A percentile compares a stretch with the other conserved stretches of the same genome.
phyloP scores from a whole-genome alignment of 2,329 filamentous ascomycete species.

The Fusarium coicis region DNA sequence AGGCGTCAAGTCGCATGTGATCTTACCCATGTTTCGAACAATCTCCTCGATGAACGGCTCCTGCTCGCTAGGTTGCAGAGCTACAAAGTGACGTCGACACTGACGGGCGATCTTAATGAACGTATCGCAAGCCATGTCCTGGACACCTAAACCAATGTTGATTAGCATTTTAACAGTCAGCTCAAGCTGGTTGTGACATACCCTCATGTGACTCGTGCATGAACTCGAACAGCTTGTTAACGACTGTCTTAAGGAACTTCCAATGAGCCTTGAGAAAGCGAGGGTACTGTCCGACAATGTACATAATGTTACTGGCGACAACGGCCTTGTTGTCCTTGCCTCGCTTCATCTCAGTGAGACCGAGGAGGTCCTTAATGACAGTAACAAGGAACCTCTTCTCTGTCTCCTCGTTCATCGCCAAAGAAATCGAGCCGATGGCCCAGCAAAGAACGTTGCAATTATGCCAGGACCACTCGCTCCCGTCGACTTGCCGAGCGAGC shows the following conservation, averaged over 20 bases:
- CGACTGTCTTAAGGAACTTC: conserved; percentile 99
- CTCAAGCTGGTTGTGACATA: conserved; percentile 50
- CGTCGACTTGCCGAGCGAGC: conserved; percentile 92
- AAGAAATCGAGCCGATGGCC: conserved; percentile 98
- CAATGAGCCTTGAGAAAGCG: conserved; percentile 98
- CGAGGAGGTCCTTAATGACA: conserved; percentile 97
- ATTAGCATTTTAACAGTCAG: conserved; percentile 39
- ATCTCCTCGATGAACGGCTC: conserved; percentile 99
- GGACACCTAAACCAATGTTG: conserved; percentile 71
- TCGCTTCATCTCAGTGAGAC: conserved; percentile 98
- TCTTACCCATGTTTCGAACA: conserved; percentile 93
- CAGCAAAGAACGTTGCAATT: conserved; percentile 99
- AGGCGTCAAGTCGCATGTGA: conserved; percentile 92
- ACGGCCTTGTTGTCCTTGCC: conserved; percentile 99
- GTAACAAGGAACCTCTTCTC: conserved; percentile 98
- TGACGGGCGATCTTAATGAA: conserved; percentile 99
- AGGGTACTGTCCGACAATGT: conserved; percentile 98
- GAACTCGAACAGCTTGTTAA: conserved; percentile 99
- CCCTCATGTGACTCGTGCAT: conserved; percentile 99
- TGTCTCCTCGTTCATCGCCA: conserved; percentile 99
- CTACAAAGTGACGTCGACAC: conserved; percentile 96
- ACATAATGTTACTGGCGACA: conserved; percentile 99
- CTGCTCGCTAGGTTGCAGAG: conserved; percentile 89
- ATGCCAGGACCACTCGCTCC: conserved; percentile 97
- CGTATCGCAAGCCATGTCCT: conserved; percentile 99